Conservation (phyloP, 169 alveolate genomes). For the Eimeria praecox region DNA sequence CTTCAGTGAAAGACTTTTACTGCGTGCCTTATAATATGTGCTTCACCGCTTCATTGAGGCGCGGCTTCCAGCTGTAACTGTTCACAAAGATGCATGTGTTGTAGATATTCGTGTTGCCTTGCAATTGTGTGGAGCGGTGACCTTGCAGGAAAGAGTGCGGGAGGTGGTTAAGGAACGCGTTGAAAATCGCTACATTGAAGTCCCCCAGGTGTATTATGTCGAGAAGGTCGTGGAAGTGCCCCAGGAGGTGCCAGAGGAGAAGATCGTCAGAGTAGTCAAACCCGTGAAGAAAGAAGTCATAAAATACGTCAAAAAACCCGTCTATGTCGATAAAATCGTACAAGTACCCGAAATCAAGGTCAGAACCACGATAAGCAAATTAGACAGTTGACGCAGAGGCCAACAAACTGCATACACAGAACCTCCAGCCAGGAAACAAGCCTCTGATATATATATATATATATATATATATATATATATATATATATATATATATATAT, state of each 20-base stretch:
- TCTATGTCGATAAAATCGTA: constrained; percentile 79
- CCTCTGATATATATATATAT: not conserved
- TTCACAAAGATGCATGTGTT: too few relatives aligned
- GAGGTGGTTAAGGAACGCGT: constrained; percentile 80
- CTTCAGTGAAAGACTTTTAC: too few relatives aligned
- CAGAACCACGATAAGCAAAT: not conserved
- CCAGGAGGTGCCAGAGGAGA: constrained; percentile 76
- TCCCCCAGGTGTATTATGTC: constrained; percentile 81
- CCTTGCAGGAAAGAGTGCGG: constrained; percentile 67
- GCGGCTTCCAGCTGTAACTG: too few relatives aligned
- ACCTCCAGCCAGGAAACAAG: not conserved
- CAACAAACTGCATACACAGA: too few relatives aligned
- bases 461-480: not conserved
- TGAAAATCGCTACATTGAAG: constrained; percentile 73
- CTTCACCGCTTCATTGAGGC: too few relatives aligned
- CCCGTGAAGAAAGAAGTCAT: constrained; percentile 74
- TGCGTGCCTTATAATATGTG: too few relatives aligned
- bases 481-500: too few relatives aligned
- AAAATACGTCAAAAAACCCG: constrained; percentile 79
- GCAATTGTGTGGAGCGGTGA: not conserved
- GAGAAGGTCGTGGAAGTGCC: constrained; percentile 82
- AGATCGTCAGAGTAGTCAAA: constrained; percentile 71
- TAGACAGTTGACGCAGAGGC: too few relatives aligned
- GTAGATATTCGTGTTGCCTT: too few relatives aligned
- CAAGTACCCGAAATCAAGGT: constrained; percentile 81